Evolutionary conservation across 2,329 filamentous ascomycete species (phyloP).

Genomic region (Penicillium sp.): DNA sequence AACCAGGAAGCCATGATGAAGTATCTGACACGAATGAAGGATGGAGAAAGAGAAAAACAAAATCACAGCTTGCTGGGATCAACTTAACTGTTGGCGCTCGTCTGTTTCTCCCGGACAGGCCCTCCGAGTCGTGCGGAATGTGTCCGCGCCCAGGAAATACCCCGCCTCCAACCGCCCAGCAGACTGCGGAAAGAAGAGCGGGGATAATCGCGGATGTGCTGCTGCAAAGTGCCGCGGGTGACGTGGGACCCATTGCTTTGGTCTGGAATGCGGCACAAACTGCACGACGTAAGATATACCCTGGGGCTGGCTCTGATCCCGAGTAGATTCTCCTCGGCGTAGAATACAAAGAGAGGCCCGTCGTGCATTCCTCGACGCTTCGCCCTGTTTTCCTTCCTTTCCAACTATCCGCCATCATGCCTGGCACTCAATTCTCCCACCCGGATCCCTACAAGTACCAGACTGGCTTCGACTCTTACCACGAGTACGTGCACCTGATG

Average conservation of each 20-base stretch:
- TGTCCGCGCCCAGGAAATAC: slow-evolving; percentile 10
- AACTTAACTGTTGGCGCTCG: slow-evolving; percentile 6
- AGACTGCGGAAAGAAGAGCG: slow-evolving; percentile 15
- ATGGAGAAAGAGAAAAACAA: slow-evolving; percentile 5
- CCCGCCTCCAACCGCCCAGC: slow-evolving; percentile 17
- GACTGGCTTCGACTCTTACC: slow-evolving; percentile 74
- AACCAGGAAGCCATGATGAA: slow-evolving; percentile 58
- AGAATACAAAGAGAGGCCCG: slow-evolving; percentile 15
- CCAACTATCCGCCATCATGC: slow-evolving; percentile 52
- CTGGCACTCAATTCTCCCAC: slow-evolving; percentile 62
- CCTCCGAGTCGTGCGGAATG: slow-evolving; percentile 20
- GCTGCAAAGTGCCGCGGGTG: slow-evolving; percentile 1
- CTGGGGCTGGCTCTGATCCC: background rate
- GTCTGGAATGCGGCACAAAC: background rate
- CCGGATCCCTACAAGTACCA: slow-evolving; percentile 74
- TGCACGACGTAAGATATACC: background rate
- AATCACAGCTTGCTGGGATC: background rate
- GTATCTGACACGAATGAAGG: background rate
- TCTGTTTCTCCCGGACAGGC: background rate
- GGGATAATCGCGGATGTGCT: slow-evolving; percentile 18
- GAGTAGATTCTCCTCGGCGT: background rate
- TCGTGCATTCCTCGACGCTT: background rate
- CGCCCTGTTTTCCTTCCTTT: background rate
- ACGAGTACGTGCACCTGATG: slow-evolving; percentile 63
- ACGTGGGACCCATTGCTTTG: background rate